These are phyloP conservation scores for Crepidotus sp. DNA, from an alignment of 1,284 basidiomycete genomes.

Conservation along the genomic window DNA sequence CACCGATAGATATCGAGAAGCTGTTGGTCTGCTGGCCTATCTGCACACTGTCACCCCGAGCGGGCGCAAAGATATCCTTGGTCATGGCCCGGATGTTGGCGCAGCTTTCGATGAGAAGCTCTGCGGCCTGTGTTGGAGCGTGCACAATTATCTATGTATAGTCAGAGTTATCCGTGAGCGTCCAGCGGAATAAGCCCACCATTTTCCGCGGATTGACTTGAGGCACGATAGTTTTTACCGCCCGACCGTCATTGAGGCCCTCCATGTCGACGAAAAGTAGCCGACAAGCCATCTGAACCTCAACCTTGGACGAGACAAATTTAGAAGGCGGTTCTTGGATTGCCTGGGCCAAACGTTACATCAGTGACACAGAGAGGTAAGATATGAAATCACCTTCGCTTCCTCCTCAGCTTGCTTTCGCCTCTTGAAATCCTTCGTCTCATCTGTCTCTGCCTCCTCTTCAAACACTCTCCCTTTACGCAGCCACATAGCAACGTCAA, in stretches of 20 bases:
- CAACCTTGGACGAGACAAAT: slow-evolving; percentile 68
- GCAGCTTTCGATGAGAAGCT: slow-evolving; percentile 72
- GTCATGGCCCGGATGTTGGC: slow-evolving; percentile 79
- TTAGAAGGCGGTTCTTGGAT: slow-evolving; percentile 86
- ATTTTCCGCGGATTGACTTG: slow-evolving; percentile 95
- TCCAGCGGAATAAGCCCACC: slow-evolving; percentile 36
- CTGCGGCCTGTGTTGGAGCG: slow-evolving; percentile 58
- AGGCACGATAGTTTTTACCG: slow-evolving; percentile 93
- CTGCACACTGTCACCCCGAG: slow-evolving; percentile 64
- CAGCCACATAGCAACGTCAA: slow-evolving; percentile 92
- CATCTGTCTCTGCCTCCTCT: slow-evolving; percentile 78
- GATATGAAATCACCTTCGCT: slow-evolving; percentile 44
- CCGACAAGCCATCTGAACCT: slow-evolving; percentile 76
- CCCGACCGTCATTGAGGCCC: slow-evolving; percentile 91
- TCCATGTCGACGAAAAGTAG: slow-evolving; percentile 92
- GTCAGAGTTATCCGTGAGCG: slow-evolving; percentile 6
- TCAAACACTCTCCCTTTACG: slow-evolving; percentile 83
- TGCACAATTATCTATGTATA: slow-evolving; percentile 74
- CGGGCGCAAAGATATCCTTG: slow-evolving; percentile 81
- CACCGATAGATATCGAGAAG: slow-evolving; percentile 91
- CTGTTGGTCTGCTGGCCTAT: slow-evolving; percentile 95
- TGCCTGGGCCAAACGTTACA: slow-evolving; percentile 30
- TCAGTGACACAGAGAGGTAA: slow-evolving; percentile 12
- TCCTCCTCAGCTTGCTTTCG: slow-evolving; percentile 73
- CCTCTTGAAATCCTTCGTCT: slow-evolving; percentile 66